Percentiles rank a stretch among this genome's conserved stretches.
Evolutionary conservation across 192 early-diverging fungal genomes (phyloP).

Genomic region (Dissophora ornata): DNA sequence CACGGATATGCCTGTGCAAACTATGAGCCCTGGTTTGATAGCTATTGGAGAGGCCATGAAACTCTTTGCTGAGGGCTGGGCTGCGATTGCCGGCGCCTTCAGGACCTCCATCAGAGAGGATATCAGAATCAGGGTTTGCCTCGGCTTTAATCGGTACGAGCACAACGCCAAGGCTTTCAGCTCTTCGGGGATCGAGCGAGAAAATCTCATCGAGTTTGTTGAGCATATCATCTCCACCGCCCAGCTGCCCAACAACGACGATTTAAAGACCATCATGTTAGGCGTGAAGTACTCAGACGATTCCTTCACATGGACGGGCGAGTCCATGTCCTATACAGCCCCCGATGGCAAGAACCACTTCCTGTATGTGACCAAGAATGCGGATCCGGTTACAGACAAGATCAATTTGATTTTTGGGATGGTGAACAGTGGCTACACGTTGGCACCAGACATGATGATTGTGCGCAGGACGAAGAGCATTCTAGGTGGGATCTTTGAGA

Average conservation of each 20-base stretch:
- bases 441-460: slow-evolving; percentile 27
- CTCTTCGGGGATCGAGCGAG: slow-evolving; percentile 2
- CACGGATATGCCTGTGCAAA: not conserved
- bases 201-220: slow-evolving; percentile 3
- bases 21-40: slow-evolving; percentile 3
- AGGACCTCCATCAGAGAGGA: not conserved
- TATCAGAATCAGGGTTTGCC: slow-evolving; percentile 15
- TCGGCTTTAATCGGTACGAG: slow-evolving; percentile 15
- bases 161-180: not conserved
- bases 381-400: not conserved
- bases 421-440: not conserved
- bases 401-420: slow-evolving; percentile 1
- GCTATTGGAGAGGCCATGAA: slow-evolving; percentile 11
- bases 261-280: slow-evolving; percentile 11
- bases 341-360: slow-evolving; percentile 1
- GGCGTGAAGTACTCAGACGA: slow-evolving; percentile 26
- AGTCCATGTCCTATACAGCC: slow-evolving; percentile 10
- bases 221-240: slow-evolving; percentile 7
- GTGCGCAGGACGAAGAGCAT: slow-evolving; percentile 7
- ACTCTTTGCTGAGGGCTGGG: slow-evolving; percentile 19
- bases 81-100: slow-evolving; percentile 6
- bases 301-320: slow-evolving; percentile 23
- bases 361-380: slow-evolving; percentile 18
- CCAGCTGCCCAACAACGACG: slow-evolving; percentile 1
- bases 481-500: slow-evolving; percentile 1